Percentiles rank a stretch among this genome's conserved stretches.
These are phyloP conservation scores for Cenchrus americanus DNA, from an alignment of 176 grass and related monocot genomes.

Conservation along the genomic window DNA sequence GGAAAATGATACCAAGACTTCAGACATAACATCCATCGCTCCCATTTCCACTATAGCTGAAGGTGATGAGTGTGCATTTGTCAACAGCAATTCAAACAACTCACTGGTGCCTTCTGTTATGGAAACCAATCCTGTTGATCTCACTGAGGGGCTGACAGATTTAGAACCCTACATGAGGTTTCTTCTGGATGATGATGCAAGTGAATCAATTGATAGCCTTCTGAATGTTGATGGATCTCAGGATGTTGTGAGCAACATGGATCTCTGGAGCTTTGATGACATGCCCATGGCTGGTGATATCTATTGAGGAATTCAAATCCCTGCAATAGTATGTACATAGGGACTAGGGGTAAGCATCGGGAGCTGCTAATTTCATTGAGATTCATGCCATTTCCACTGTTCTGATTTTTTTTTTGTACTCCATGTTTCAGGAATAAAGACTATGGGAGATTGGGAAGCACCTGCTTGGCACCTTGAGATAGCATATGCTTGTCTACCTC, in stretches of 20 bases:
- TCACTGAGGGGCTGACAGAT: slow-evolving; percentile 52
- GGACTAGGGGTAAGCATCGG: slow-evolving; percentile 41
- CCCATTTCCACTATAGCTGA: slow-evolving; percentile 45
- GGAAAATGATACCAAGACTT: slow-evolving; percentile 63
- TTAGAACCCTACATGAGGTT: slow-evolving; percentile 69
- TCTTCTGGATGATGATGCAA: slow-evolving; percentile 56
- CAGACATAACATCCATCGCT: slow-evolving; percentile 53
- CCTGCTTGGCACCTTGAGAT: slow-evolving; percentile 45
- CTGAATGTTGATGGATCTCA: slow-evolving; percentile 51
- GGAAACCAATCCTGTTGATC: slow-evolving; percentile 42
- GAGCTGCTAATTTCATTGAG: neutral
- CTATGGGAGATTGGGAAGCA: slow-evolving; percentile 44
- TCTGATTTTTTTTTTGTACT: slow-evolving; percentile 6
- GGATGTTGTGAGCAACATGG: slow-evolving; percentile 55
- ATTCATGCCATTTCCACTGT: neutral
- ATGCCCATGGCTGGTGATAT: slow-evolving; percentile 46
- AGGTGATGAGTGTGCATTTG: slow-evolving; percentile 35
- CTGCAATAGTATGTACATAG: slow-evolving; percentile 44
- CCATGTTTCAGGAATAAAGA: slow-evolving; percentile 56
- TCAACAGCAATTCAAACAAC: neutral
- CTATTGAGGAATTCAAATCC: slow-evolving; percentile 39
- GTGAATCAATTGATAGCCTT: slow-evolving; percentile 62
- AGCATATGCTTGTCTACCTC: slow-evolving; percentile 42
- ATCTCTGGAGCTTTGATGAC: slow-evolving; percentile 89
- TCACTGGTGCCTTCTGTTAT: slow-evolving; percentile 35